Base-by-base conservation (phyloP, 139 green algal genomes). In the Marvania coccoides region DNA sequence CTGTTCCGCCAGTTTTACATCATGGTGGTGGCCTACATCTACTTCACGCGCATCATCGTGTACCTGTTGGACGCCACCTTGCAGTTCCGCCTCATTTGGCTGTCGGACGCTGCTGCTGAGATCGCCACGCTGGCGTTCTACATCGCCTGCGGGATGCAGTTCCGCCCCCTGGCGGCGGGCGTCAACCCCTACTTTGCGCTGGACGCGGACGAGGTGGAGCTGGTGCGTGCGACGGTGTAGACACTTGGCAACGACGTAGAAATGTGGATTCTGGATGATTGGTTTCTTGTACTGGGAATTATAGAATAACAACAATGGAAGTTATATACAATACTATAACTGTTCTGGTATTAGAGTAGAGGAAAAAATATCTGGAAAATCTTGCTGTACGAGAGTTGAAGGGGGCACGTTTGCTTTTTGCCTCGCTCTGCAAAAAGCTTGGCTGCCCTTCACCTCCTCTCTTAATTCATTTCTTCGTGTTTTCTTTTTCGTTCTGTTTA, bases 11-110 rank as follows among this genome's bases (percentile, higher is more conserved):
- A 96, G 69, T 97, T 98, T 69, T 97, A 97, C 75, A 79, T 97
- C 63, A 86, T 94, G 75, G 81, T 95, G 14, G 85, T 95, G 47
- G 76, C 87, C 31, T 98, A 97, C 80, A 95, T 98, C 62, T 98
- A 97, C 84, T 96, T 97, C 79, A 98, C 91, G 6, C 80, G 93
- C 59, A 97, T 98, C 65, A 83, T 98, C n/a, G 93, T 97, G 23
- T 97, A 94, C 81, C 67, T 98, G 62, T 76, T 98, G 53, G 56
- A 85, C 57, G 83, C 61, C 23, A 93, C 85, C 6, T 74, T 87
- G 69, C 76, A 78, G 24, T 92, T 87, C 67, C 42, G 90, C 53
- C 86, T 89, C 69, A 75, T 81, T 2, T 98, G 90, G 90, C 31
- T 91, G 6, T 73, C 71, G 9, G 71, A 83, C 29, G 73, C 81